Percentiles rank a stretch among this genome's conserved stretches.
Evolutionary conservation across 164 flowering plant genomes (phyloP).

Genomic region (Piper betle): DNA sequence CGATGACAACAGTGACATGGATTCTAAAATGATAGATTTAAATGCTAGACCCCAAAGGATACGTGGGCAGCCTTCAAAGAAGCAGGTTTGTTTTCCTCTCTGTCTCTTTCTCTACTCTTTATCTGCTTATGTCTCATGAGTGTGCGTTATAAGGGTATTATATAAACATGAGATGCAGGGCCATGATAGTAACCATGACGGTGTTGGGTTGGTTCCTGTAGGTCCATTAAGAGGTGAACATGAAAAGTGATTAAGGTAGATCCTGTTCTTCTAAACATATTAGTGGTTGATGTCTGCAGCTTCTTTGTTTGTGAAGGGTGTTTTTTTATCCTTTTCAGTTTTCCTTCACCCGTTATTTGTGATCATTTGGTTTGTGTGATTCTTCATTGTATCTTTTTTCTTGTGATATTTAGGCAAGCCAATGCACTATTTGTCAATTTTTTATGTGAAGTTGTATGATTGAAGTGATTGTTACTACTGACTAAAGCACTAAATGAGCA

Average conservation of each 20-base stretch:
- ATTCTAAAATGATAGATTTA: constrained; percentile 58
- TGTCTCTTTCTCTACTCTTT: not conserved
- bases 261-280: not conserved
- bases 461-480: no score
- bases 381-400: no score
- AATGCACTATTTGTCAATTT: no score
- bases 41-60: constrained; percentile 51
- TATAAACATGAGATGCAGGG: constrained; percentile 15
- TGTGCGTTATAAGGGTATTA: not conserved
- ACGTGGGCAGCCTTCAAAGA: constrained; percentile 43
- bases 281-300: no score
- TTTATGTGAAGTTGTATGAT: no score
- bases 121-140: no score
- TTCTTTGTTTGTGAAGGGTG: no score
- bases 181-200: constrained; percentile 31
- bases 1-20: constrained; percentile 18
- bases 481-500: no score
- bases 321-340: no score
- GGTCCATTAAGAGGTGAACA: constrained; percentile 32
- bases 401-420: no score
- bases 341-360: no score
- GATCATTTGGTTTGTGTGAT: no score
- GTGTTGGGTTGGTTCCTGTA: constrained; percentile 35
- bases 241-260: constrained; percentile 7
- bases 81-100: constrained; percentile 28